phyloP scores from a whole-genome alignment of 1,284 basidiomycete genomes.

The Trichosporon faecale region DNA sequence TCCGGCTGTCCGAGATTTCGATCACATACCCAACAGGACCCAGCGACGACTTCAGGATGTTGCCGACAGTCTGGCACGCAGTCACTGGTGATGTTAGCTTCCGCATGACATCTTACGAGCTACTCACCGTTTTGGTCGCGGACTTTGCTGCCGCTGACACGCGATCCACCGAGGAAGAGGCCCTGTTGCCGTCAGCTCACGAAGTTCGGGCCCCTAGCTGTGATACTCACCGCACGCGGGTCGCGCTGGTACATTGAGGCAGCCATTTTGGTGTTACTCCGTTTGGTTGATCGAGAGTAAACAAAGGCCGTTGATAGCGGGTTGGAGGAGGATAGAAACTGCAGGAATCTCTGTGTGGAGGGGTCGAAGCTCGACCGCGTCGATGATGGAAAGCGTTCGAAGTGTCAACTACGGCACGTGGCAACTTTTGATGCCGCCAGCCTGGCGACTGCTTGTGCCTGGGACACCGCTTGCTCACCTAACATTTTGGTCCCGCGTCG shows the following conservation, averaged over 20 bases:
- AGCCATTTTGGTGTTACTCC: constrained; percentile 38
- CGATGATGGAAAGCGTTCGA: constrained; percentile 12
- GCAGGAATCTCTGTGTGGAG: constrained; percentile 13
- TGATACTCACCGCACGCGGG: constrained; percentile 48
- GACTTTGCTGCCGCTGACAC: constrained; percentile 91
- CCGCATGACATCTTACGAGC: too few species aligned
- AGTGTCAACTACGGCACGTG: constrained; percentile 9
- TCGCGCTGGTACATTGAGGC: constrained; percentile 53
- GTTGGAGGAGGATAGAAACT: constrained; percentile 18
- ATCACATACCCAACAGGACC: constrained; percentile 70
- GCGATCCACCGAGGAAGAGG: constrained; percentile 88
- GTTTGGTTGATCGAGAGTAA: not conserved
- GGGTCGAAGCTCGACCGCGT: constrained; percentile 11
- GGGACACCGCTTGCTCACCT: not conserved
- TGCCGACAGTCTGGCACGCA: constrained; percentile 93
- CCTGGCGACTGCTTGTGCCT: not conserved
- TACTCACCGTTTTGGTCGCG: constrained; percentile 88
- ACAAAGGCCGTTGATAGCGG: not conserved
- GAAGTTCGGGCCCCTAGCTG: not conserved
- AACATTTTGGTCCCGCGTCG: constrained; percentile 2
- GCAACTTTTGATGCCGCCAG: constrained; percentile 6
- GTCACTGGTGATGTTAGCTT: constrained; percentile 61
- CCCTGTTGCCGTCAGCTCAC: constrained; percentile 54
- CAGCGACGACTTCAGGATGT: constrained; percentile 94
- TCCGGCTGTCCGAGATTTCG: not conserved